Evolutionary conservation across 2,329 filamentous ascomycete genomes (phyloP).

Genomic region (Pseudopyrenochaeta lycopersici): DNA sequence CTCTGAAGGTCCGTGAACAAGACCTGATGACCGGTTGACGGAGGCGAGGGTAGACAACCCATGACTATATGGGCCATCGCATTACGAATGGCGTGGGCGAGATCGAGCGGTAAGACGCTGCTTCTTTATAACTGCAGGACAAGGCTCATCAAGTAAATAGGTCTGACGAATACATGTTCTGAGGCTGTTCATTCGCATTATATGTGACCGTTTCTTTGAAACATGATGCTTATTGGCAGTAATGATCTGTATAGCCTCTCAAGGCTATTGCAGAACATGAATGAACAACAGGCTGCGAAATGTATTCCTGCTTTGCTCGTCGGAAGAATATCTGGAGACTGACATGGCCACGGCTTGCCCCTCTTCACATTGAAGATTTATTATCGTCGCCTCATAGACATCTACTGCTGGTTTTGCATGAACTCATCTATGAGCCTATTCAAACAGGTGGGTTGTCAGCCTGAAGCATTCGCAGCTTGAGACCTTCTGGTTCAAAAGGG

Average conservation of each 20-base stretch:
- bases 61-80: background rate
- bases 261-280: background rate
- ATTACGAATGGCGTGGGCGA: background rate
- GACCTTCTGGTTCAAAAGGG: too few species aligned
- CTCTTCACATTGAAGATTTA: too few species aligned
- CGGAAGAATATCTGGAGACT: too few species aligned
- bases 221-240: background rate
- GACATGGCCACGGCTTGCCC: too few species aligned
- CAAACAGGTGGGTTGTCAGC: too few species aligned
- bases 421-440: too few species aligned
- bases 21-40: constrained; percentile 14
- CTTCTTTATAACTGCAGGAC: background rate
- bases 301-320: too few species aligned
- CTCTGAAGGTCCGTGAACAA: constrained; percentile 16
- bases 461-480: too few species aligned
- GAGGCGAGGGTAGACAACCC: constrained; percentile 4
- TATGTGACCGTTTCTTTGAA: constrained; percentile 1
- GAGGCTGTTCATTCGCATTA: background rate
- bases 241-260: too few species aligned
- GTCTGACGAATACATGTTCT: background rate
- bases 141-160: background rate
- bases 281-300: background rate
- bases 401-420: too few species aligned
- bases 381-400: too few species aligned
- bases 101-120: background rate